Conservation (phyloP, 805 yeast genomes). For the Ogataea glucozyma region DNA sequence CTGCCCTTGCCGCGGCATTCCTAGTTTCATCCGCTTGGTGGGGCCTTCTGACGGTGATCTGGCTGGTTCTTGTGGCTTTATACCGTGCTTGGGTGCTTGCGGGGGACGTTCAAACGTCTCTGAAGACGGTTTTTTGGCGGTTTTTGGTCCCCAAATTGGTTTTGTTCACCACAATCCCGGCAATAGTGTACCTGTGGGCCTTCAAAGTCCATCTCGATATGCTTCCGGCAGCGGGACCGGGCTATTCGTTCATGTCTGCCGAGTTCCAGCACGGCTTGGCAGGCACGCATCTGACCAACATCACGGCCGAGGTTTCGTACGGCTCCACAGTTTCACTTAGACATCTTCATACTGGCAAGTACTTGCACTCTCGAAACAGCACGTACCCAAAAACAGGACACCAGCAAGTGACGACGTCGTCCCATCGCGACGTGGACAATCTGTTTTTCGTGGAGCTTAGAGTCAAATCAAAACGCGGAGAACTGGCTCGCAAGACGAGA, state of each 20-base stretch:
- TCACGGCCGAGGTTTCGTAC: slow-evolving; percentile 66
- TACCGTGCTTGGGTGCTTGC: no score
- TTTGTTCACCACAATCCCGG: slow-evolving; percentile 55
- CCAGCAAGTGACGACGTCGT: slow-evolving; percentile 78
- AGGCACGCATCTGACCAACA: slow-evolving; percentile 38
- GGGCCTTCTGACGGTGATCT: slow-evolving; percentile 65
- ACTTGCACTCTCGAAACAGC: slow-evolving; percentile 74
- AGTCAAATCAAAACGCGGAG: slow-evolving; percentile 40
- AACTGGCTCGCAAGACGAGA: slow-evolving; percentile 34
- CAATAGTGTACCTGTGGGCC: slow-evolving; percentile 53
- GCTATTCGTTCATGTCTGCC: slow-evolving; percentile 64
- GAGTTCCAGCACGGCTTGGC: slow-evolving; percentile 61
- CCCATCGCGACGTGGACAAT: slow-evolving; percentile 60
- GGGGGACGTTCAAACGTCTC: slow-evolving; percentile 52
- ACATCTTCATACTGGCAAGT: slow-evolving; percentile 73
- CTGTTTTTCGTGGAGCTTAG: slow-evolving; percentile 68
- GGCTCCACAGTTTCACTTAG: slow-evolving; percentile 75
- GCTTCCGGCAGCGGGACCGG: slow-evolving; percentile 54
- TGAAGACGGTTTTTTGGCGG: slow-evolving; percentile 34
- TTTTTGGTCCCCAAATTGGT: slow-evolving; percentile 43
- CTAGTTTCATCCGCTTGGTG: slow-evolving; percentile 66
- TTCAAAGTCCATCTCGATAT: slow-evolving; percentile 58
- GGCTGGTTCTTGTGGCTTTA: no score
- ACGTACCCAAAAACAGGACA: slow-evolving; percentile 60
- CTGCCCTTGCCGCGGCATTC: slow-evolving; percentile 55